A percentile compares a stretch with the other conserved stretches of the same genome.
These are phyloP conservation scores for Fusarium annulatum DNA, from an alignment of 2,329 filamentous ascomycete species.

Conservation along the genomic window DNA sequence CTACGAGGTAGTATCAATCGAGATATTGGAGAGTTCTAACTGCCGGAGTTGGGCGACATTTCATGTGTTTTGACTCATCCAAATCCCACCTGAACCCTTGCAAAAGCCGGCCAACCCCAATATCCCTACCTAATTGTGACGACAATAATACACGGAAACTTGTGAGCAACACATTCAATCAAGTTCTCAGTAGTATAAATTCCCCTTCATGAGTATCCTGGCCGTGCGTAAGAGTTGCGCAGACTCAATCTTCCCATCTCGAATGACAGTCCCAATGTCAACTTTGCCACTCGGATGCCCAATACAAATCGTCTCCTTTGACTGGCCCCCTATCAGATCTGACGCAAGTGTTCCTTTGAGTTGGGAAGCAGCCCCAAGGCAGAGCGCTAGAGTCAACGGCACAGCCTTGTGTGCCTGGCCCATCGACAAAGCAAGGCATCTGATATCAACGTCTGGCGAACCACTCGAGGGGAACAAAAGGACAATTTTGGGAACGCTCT, in stretches of 20 bases:
- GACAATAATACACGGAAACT: not conserved
- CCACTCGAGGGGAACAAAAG: slow-evolving; percentile 54
- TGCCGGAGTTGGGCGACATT: not conserved
- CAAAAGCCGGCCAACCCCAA: not conserved
- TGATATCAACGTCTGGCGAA: slow-evolving; percentile 51
- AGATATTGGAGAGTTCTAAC: not conserved
- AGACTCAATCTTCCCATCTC: slow-evolving; percentile 54
- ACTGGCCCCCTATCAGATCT: slow-evolving; percentile 42
- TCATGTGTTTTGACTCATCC: not conserved
- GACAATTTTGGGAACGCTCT: slow-evolving; percentile 72
- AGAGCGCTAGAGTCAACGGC: slow-evolving; percentile 66
- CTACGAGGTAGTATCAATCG: not conserved
- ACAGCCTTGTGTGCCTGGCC: slow-evolving; percentile 67
- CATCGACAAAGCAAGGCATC: slow-evolving; percentile 63
- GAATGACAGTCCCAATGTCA: slow-evolving; percentile 57
- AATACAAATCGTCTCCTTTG: slow-evolving; percentile 52
- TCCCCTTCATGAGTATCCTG: slow-evolving; percentile 61
- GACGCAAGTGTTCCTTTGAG: slow-evolving; percentile 57
- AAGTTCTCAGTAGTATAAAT: slow-evolving; percentile 55
- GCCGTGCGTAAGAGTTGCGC: slow-evolving; percentile 61
- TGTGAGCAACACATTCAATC: not conserved
- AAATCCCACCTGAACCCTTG: not conserved
- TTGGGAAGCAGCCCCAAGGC: slow-evolving; percentile 60
- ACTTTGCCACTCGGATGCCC: slow-evolving; percentile 60
- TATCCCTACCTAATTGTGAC: too few species aligned